Conservation (phyloP, 129 eudicot species). For the Centaurea solstitialis region DNA sequence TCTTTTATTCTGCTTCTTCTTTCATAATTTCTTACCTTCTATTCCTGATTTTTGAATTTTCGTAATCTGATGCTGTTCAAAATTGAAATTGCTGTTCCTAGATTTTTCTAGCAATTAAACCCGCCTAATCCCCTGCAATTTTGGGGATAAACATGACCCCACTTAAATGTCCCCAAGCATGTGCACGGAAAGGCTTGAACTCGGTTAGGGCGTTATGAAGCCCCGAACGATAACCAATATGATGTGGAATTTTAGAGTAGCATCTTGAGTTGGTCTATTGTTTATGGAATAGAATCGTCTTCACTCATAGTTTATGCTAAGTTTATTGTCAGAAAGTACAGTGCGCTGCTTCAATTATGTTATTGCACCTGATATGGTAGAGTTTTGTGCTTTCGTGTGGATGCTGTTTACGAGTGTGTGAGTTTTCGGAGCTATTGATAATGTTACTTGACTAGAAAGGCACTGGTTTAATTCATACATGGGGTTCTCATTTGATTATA, state of each 20-base stretch:
- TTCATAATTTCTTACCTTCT: not conserved
- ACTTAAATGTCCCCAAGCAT: too few species aligned
- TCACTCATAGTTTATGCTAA: conserved; percentile 1
- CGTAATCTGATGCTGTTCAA: not conserved
- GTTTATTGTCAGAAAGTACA: not conserved
- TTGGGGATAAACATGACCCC: too few species aligned
- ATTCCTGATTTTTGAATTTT: conserved; percentile 4
- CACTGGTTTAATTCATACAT: not conserved
- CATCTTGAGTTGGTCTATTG: not conserved
- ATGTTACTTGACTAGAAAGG: not conserved
- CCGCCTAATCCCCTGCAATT: too few species aligned
- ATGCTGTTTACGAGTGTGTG: not conserved
- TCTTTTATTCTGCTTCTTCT: not conserved
- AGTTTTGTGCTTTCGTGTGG: not conserved
- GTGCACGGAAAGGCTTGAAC: too few species aligned
- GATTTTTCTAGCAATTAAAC: not conserved
- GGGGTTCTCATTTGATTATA: too few species aligned
- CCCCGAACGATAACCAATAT: too few species aligned
- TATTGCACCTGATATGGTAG: not conserved
- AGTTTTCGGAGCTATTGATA: not conserved
- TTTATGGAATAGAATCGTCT: not conserved
- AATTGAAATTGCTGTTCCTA: not conserved
- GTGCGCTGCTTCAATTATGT: not conserved
- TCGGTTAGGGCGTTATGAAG: too few species aligned
- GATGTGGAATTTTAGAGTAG: too few species aligned